Evolutionary conservation across 306 rosid genomes (phyloP).

Genomic region (Trifolium fragiferum): DNA sequence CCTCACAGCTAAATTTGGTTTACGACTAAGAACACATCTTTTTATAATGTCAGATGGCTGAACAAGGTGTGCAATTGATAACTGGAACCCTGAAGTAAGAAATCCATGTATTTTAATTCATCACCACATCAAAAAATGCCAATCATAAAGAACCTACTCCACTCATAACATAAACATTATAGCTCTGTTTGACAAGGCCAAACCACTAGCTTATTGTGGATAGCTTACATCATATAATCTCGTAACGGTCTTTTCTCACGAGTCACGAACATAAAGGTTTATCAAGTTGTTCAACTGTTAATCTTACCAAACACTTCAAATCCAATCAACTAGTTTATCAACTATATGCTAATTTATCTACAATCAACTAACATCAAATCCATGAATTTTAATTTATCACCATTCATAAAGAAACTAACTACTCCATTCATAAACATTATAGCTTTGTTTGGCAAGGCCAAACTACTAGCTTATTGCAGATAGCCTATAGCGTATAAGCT

Average conservation of each 20-base stretch:
- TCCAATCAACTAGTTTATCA: too few relatives aligned
- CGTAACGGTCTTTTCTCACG: neutral
- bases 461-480: too few relatives aligned
- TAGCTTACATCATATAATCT: neutral
- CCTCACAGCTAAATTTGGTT: conserved; percentile 85
- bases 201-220: neutral
- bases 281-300: too few relatives aligned
- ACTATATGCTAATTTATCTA: too few relatives aligned
- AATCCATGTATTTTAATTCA: conserved; percentile 41
- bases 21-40: conserved; percentile 61
- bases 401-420: conserved; percentile 27
- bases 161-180: conserved; percentile 7
- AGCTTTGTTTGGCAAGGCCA: too few relatives aligned
- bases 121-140: conserved; percentile 35
- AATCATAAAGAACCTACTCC: conserved; percentile 20
- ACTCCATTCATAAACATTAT: neutral
- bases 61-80: conserved; percentile 66
- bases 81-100: conserved; percentile 71
- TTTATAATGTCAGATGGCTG: conserved; percentile 71
- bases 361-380: neutral
- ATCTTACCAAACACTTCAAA: too few relatives aligned
- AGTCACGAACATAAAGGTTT: neutral
- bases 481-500: too few relatives aligned
- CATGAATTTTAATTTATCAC: conserved; percentile 40
- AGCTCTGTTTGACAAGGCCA: neutral